Percentiles rank a stretch among this genome's conserved stretches.
phyloP scores from a whole-genome alignment of 495 filamentous ascomycete genomes.

The Talaromyces thailandensis region DNA sequence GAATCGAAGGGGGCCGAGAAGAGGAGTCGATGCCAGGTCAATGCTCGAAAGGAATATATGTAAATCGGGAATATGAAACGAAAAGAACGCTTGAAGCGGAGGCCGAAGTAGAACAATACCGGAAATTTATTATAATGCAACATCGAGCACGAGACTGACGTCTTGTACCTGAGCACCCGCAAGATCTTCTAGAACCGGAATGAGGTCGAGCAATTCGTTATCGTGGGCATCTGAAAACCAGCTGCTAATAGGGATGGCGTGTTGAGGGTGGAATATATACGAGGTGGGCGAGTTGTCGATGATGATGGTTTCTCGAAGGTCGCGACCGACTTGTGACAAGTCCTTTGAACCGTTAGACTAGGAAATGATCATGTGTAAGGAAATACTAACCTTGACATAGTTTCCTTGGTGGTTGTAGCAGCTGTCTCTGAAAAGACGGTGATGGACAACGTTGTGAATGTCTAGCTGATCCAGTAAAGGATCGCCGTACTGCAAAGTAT shows the following conservation, averaged over 20 bases:
- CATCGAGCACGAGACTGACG: constrained; percentile 96
- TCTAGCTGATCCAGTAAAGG: constrained; percentile 94
- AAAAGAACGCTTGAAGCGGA: constrained; percentile 24
- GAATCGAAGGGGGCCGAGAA: constrained; percentile 2
- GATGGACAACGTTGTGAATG: constrained; percentile 94
- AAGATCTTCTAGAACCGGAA: constrained; percentile 96
- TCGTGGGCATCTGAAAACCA: constrained; percentile 99
- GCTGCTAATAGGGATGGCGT: constrained; percentile 98
- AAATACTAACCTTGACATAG: constrained; percentile 72
- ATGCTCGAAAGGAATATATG: constrained; percentile 14
- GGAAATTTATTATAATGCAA: constrained; percentile 54
- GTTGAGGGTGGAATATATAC: constrained; percentile 99
- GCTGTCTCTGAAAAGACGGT: constrained; percentile 93
- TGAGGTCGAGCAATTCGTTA: constrained; percentile 96
- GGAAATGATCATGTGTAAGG: neutral
- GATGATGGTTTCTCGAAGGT: constrained; percentile 96
- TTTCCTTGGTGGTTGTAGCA: constrained; percentile 99
- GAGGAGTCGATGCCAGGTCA: constrained; percentile 9
- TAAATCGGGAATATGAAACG: constrained; percentile 19
- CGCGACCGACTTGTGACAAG: constrained; percentile 90
- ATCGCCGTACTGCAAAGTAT: constrained; percentile 71
- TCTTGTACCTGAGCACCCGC: constrained; percentile 80
- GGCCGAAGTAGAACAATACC: constrained; percentile 8
- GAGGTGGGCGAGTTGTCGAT: constrained; percentile 99
- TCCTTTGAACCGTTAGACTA: constrained; percentile 42